Conservation (phyloP, 129 eudicot genomes). For the Ambrosia trifida region DNA sequence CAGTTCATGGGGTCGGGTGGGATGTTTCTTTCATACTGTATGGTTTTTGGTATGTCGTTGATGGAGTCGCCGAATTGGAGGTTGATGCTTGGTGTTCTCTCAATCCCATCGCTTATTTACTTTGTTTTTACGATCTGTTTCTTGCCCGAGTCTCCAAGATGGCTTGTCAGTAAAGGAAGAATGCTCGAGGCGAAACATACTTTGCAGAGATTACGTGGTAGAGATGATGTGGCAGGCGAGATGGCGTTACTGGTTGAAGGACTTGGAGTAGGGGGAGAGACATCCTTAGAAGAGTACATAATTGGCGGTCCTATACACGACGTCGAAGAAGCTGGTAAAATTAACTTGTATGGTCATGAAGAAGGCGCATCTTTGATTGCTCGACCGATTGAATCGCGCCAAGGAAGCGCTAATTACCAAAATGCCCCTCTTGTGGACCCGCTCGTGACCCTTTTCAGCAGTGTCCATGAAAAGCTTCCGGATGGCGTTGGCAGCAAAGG, state of each 20-base stretch:
- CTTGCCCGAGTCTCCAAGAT: constrained; percentile 95
- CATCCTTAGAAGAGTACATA: constrained; percentile 72
- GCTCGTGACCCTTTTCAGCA: constrained; percentile 78
- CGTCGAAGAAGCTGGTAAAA: constrained; percentile 48
- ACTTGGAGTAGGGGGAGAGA: constrained; percentile 71
- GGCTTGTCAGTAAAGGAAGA: constrained; percentile 94
- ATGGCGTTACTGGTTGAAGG: constrained; percentile 94
- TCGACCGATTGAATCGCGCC: constrained; percentile 71
- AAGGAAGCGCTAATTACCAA: constrained; percentile 53
- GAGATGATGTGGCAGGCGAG: constrained; percentile 92
- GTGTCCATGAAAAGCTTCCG: constrained; percentile 88
- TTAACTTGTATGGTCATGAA: constrained; percentile 65
- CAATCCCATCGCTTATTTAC: constrained; percentile 67
- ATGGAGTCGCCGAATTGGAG: constrained; percentile 75
- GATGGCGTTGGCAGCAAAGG: constrained; percentile 73
- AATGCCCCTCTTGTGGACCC: constrained; percentile 70
- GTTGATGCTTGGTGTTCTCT: constrained; percentile 88
- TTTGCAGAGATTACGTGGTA: constrained; percentile 75
- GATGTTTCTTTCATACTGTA: constrained; percentile 77
- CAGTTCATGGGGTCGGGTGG: constrained; percentile 84
- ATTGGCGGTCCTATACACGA: constrained; percentile 61
- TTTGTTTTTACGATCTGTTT: constrained; percentile 52
- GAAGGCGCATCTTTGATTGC: constrained; percentile 73
- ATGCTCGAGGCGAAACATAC: constrained; percentile 79
- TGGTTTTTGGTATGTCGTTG: constrained; percentile 83